Evolutionary conservation across 805 yeast species (phyloP).

Genomic region (Grigorovia transvaalensis): DNA sequence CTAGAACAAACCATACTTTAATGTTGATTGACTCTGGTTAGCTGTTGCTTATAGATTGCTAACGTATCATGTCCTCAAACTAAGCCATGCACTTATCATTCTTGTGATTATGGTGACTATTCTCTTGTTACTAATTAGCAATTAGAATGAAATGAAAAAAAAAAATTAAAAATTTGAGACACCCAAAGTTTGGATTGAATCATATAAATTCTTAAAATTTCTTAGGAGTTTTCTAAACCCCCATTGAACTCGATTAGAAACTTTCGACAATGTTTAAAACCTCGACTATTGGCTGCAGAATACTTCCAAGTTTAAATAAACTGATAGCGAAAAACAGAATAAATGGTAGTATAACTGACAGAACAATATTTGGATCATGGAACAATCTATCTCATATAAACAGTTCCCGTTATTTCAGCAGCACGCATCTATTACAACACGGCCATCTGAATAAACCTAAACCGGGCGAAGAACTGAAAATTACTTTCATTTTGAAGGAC

Average conservation of each 20-base stretch:
- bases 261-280: neutral
- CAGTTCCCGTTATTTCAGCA: conserved; percentile 13
- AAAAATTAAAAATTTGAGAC: neutral
- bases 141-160: neutral
- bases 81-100: no score
- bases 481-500: conserved; percentile 86
- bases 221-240: no score
- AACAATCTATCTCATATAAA: neutral
- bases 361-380: neutral
- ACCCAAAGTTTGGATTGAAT: neutral
- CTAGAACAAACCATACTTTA: no score
- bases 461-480: conserved; percentile 81
- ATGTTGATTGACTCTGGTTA: no score
- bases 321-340: neutral
- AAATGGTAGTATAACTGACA: neutral
- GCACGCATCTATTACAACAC: conserved; percentile 33
- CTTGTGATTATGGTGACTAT: no score
- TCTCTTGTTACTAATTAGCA: neutral
- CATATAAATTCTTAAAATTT: neutral
- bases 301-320: neutral
- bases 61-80: no score
- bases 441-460: conserved; percentile 87
- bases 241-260: no score
- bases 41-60: no score
- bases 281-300: neutral